Evolutionary conservation across 2,329 filamentous ascomycete genomes (phyloP).

Genomic region (Coleophoma cylindrospora): DNA sequence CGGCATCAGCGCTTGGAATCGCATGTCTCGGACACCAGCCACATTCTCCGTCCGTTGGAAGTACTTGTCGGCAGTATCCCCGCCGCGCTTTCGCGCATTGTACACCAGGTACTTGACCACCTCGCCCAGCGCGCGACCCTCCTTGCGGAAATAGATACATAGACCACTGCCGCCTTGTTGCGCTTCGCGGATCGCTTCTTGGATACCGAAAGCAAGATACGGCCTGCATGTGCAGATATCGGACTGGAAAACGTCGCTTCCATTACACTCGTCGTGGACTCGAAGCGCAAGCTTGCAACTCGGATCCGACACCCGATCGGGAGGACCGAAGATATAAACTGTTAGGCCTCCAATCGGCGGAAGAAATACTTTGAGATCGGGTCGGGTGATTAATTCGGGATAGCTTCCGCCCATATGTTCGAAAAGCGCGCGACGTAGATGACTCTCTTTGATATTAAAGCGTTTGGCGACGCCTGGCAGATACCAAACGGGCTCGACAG

Average conservation of each 20-base stretch:
- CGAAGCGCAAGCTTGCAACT: slow-evolving; percentile 73
- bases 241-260: slow-evolving; percentile 90
- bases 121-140: slow-evolving; percentile 85
- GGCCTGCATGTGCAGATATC: slow-evolving; percentile 94
- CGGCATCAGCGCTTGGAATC: slow-evolving; percentile 94
- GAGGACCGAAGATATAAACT: slow-evolving; percentile 91
- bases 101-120: slow-evolving; percentile 82
- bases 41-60: slow-evolving; percentile 93
- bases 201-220: slow-evolving; percentile 91
- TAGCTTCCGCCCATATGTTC: slow-evolving; percentile 93
- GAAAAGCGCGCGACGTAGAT: slow-evolving; percentile 77
- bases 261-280: slow-evolving; percentile 83
- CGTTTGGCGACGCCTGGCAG: slow-evolving; percentile 81
- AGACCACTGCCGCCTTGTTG: slow-evolving; percentile 89
- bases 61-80: slow-evolving; percentile 77
- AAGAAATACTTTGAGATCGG: slow-evolving; percentile 88
- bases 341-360: slow-evolving; percentile 90
- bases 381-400: slow-evolving; percentile 86
- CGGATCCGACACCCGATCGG: slow-evolving; percentile 85
- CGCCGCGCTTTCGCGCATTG: slow-evolving; percentile 72
- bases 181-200: slow-evolving; percentile 91
- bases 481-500: slow-evolving; percentile 88
- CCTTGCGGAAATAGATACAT: slow-evolving; percentile 97
- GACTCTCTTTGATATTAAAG: slow-evolving; percentile 86
- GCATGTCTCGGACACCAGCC: slow-evolving; percentile 89